Evolutionary conservation across 2,329 filamentous ascomycete genomes (phyloP).

Genomic region (Talaromyces sp.): DNA sequence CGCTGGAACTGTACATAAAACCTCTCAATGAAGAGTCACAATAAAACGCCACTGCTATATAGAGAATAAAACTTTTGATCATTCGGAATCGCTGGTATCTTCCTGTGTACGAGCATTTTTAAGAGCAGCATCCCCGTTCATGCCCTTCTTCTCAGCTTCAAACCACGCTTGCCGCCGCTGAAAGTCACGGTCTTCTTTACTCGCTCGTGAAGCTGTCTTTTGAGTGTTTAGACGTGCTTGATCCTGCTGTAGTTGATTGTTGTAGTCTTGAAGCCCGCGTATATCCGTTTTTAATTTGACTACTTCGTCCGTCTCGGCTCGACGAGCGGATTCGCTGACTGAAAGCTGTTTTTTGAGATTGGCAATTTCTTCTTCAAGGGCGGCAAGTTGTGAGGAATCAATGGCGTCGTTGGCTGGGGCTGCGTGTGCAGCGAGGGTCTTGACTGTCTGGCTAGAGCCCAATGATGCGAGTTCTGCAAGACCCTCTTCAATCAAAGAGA

Average conservation of each 20-base stretch:
- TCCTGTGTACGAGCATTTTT: slow-evolving; percentile 26
- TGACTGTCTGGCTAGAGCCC: slow-evolving; percentile 13
- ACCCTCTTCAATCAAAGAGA: slow-evolving; percentile 34
- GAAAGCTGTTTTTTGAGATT: slow-evolving; percentile 32
- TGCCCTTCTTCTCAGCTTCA: slow-evolving; percentile 38
- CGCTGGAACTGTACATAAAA: neutral
- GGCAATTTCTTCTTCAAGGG: slow-evolving; percentile 35
- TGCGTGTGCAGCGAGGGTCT: neutral
- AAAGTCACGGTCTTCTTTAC: slow-evolving; percentile 35
- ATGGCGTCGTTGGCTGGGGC: slow-evolving; percentile 1
- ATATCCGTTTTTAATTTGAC: slow-evolving; percentile 31
- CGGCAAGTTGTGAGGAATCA: slow-evolving; percentile 19
- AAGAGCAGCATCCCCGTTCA: slow-evolving; percentile 34
- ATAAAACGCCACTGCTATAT: neutral
- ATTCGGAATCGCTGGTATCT: neutral
- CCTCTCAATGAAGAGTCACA: neutral
- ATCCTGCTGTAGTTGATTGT: slow-evolving; percentile 33
- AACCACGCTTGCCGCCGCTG: slow-evolving; percentile 39
- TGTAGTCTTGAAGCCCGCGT: slow-evolving; percentile 29
- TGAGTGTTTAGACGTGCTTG: slow-evolving; percentile 28
- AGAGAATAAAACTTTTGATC: neutral
- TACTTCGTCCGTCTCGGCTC: slow-evolving; percentile 29
- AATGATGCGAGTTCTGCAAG: slow-evolving; percentile 32
- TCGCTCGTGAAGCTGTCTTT: slow-evolving; percentile 28
- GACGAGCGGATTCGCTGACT: slow-evolving; percentile 30